Evolutionary conservation across 768 basidiomycete species (phyloP), one percentile per base, ranked within the genome.

Genomic region (Tricholoma flavovirens): DNA sequence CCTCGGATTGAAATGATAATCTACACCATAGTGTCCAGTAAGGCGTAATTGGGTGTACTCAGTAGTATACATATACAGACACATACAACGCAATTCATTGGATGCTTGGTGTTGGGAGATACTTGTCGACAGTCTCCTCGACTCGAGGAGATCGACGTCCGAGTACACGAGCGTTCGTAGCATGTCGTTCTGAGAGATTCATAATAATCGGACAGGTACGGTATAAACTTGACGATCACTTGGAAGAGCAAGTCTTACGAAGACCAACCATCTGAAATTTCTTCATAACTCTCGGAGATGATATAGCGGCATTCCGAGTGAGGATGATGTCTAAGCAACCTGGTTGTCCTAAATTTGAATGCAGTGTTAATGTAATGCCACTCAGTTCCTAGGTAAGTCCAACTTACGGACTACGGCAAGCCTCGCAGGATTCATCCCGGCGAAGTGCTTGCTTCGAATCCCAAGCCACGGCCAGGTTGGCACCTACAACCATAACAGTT

Each of bases 391-490:
- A 48, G 12, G 21, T 9, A 26, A 46, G 12, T 35, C 29, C 1
- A 48, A 68, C 73, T 35, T 50, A 77, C 78, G 60, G 5, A 65
- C 58, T 2, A 73, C 38, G 5, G 77, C 75, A 9, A 79, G 62
- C 49, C 65, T 67, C 1, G 51, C 71, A n/a, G 78, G 69, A 45
- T 72, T 72, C 78, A 80, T 77, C 1, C 58, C 40, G 0, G 77
- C 77, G 36, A 81, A 75, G 53, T 79, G 75, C 54, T 73, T 77
- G 77, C 72, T 58, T 80, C 78, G 38, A 78, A 72, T 1, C 80
- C 80, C 3, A 81, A n/a, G n/a, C 54, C 2, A 80, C 83, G 21
- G 70, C 69, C n/a, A n/a, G n/a, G 59, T 84, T 84, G 2, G 81
- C 78, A 6, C 73, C 75, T 24, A 74, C 71, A 19, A 84, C 73